Evolutionary conservation across 2,329 filamentous ascomycete genomes (phyloP).

Genomic region (Lachnellula arida): DNA sequence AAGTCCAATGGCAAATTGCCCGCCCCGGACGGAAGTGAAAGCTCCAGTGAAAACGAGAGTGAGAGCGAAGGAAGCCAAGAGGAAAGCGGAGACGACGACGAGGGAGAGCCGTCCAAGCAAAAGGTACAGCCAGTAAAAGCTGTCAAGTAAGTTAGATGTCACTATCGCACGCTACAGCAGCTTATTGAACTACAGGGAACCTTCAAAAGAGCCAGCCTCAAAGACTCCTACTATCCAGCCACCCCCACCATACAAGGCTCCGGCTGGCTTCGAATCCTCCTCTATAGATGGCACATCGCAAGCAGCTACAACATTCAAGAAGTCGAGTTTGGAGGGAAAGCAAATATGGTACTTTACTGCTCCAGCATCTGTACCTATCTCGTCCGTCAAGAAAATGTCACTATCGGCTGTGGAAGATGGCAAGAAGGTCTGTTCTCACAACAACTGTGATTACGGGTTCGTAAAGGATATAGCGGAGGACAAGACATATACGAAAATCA

Average conservation of each 20-base stretch:
- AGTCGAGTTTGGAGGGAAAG: constrained; percentile 60
- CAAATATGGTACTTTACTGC: constrained; percentile 79
- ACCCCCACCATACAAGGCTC: constrained; percentile 21
- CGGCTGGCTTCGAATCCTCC: constrained; percentile 25
- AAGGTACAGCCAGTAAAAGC: constrained; percentile 4
- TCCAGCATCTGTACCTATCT: constrained; percentile 64
- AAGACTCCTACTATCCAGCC: constrained; percentile 13
- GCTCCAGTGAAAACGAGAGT: constrained; percentile 28
- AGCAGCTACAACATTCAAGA: constrained; percentile 48
- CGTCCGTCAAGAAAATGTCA: constrained; percentile 59
- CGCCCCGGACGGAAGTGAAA: constrained; percentile 16
- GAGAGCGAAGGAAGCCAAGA: constrained; percentile 28
- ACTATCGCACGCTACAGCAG: neutral
- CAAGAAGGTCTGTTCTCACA: constrained; percentile 54
- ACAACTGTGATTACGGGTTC: constrained; percentile 59
- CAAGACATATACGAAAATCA: constrained; percentile 50
- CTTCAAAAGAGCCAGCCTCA: constrained; percentile 10
- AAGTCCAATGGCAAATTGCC: constrained; percentile 25
- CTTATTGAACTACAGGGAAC: constrained; percentile 8
- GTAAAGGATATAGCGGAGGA: constrained; percentile 48
- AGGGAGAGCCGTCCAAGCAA: constrained; percentile 22
- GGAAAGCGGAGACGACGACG: constrained; percentile 36
- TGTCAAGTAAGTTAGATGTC: constrained; percentile 7
- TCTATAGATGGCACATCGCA: constrained; percentile 12
- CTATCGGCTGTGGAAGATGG: constrained; percentile 52